Evolutionary conservation across 805 yeast genomes (phyloP).

Genomic region (Naumovozyma baii): DNA sequence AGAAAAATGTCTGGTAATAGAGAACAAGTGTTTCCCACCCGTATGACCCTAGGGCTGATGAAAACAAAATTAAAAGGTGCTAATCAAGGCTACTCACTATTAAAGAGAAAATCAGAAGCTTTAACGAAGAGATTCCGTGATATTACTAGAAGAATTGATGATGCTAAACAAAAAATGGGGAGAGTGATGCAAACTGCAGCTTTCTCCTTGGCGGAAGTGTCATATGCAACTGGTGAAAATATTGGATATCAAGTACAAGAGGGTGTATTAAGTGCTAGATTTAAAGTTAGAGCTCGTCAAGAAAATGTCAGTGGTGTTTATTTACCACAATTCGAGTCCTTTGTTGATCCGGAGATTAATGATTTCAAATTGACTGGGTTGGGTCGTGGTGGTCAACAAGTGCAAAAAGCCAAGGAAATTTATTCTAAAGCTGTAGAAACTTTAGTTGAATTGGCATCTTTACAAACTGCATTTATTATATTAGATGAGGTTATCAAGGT

Average conservation of each 20-base stretch:
- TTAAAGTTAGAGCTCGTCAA: slow-evolving; percentile 82
- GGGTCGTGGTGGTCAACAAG: slow-evolving; percentile 98
- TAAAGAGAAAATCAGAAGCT: slow-evolving; percentile 95
- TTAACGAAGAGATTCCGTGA: slow-evolving; percentile 93
- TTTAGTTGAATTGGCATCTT: slow-evolving; percentile 85
- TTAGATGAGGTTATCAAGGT: slow-evolving; percentile 96
- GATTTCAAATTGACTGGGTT: slow-evolving; percentile 94
- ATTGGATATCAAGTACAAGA: slow-evolving; percentile 94
- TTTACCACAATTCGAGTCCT: slow-evolving; percentile 85
- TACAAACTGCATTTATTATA: slow-evolving; percentile 93
- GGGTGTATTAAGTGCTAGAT: slow-evolving; percentile 81
- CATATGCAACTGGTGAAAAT: slow-evolving; percentile 95
- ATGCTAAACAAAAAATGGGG: slow-evolving; percentile 95
- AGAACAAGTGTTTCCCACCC: slow-evolving; percentile 94
- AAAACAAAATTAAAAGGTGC: slow-evolving; percentile 95
- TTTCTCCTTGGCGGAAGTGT: slow-evolving; percentile 91
- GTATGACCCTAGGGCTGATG: slow-evolving; percentile 94
- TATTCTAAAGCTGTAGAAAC: slow-evolving; percentile 97
- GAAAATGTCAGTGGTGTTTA: slow-evolving; percentile 95
- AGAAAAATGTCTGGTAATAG: slow-evolving; percentile 34
- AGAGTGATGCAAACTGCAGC: slow-evolving; percentile 98
- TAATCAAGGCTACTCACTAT: slow-evolving; percentile 84
- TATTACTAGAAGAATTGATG: slow-evolving; percentile 87
- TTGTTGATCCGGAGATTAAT: slow-evolving; percentile 72
- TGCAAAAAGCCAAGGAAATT: slow-evolving; percentile 85